Percentiles rank a stretch among this genome's conserved stretches.
These are phyloP conservation scores for Puccinia coronata DNA, from an alignment of 1,284 basidiomycete species.

Conservation along the genomic window DNA sequence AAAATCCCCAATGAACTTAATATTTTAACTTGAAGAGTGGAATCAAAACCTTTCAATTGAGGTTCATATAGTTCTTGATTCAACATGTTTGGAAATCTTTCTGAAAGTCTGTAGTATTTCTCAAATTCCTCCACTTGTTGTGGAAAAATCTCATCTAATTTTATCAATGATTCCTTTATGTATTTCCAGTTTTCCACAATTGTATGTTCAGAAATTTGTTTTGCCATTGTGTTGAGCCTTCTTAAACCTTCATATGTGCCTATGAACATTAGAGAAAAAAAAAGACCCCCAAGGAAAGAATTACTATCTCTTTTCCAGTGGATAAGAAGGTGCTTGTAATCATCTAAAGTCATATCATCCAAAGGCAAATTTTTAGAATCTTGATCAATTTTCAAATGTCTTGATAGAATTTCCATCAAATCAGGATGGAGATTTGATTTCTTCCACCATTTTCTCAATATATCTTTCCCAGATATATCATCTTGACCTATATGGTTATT, in stretches of 20 bases:
- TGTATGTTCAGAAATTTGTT: neutral
- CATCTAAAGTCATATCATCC: neutral
- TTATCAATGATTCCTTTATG: neutral
- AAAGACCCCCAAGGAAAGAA: neutral
- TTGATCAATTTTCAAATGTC: neutral
- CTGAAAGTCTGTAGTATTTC: neutral
- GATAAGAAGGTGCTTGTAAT: neutral
- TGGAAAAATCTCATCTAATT: neutral
- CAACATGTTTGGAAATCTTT: neutral
- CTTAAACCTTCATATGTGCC: conserved; percentile 3
- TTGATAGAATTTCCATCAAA: neutral
- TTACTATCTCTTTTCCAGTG: neutral
- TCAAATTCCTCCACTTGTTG: neutral
- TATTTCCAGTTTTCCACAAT: conserved; percentile 3
- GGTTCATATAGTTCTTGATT: neutral
- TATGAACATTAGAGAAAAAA: neutral
- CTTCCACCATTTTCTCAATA: neutral
- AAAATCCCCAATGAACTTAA: neutral
- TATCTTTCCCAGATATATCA: neutral
- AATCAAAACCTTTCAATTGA: neutral
- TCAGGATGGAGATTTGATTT: neutral
- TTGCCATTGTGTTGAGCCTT: neutral
- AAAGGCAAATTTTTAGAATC: neutral
- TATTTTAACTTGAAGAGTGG: neutral
- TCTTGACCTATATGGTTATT: neutral